phyloP scores from a whole-genome alignment of 2,329 filamentous ascomycete genomes.

The Colletotrichum sansevieriae region DNA sequence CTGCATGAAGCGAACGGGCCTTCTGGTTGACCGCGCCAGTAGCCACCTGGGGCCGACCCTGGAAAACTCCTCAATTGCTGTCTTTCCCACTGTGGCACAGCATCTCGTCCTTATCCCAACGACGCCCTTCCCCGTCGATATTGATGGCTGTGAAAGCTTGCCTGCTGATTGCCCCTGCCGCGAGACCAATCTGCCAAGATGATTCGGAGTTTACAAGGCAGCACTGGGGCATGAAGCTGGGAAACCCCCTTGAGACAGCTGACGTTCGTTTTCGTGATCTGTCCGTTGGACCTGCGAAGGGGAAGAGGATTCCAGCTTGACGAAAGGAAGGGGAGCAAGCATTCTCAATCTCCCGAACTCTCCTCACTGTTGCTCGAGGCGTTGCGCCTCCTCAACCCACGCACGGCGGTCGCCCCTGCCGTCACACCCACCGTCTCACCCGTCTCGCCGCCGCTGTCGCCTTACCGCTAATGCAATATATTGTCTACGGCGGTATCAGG shows the following conservation, averaged over 20 bases:
- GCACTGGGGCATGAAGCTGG: constrained; percentile 34
- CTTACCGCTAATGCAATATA: constrained; percentile 12
- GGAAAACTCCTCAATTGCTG: background rate
- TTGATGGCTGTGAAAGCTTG: constrained; percentile 18
- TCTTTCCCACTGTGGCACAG: constrained; percentile 29
- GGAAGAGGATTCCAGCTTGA: constrained; percentile 14
- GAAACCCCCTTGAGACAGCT: constrained; percentile 40
- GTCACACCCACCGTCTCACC: constrained; percentile 18
- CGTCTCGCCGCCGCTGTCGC: constrained; percentile 7
- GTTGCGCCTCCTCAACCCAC: constrained; percentile 24
- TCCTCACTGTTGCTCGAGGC: background rate
- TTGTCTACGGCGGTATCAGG: no score
- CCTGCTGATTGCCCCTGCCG: constrained; percentile 25
- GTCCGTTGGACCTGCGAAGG: constrained; percentile 20
- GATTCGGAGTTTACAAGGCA: constrained; percentile 22
- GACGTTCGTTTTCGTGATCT: constrained; percentile 38
- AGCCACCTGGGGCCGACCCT: constrained; percentile 29
- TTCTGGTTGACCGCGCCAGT: constrained; percentile 29
- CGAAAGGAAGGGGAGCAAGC: constrained; percentile 34
- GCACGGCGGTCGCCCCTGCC: constrained; percentile 25
- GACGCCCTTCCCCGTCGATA: background rate
- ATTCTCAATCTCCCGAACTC: constrained; percentile 18
- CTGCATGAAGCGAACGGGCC: constrained; percentile 37
- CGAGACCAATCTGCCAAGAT: constrained; percentile 22
- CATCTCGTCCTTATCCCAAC: constrained; percentile 2